Base-by-base conservation (phyloP, 179 eudicot genomes). In the Beta corolliflora region DNA sequence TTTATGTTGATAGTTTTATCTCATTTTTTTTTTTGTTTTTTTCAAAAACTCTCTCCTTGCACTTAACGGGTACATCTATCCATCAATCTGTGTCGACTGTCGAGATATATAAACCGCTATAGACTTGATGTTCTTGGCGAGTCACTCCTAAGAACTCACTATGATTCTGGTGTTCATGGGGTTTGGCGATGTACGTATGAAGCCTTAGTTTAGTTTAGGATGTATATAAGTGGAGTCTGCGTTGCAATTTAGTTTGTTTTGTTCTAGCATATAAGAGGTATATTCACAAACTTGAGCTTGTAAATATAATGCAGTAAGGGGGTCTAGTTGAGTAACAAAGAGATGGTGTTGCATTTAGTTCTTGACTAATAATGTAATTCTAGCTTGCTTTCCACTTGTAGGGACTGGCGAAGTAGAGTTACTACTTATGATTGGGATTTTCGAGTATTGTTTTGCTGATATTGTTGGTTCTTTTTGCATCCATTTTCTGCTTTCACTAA, bases 91-190 rank as follows among this genome's bases (percentile, higher is more conserved):
- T 3, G 18, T 15, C 45, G 44, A 59, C 3, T 36, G 41, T 36
- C 41, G 41, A 18, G 66, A 56, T 25, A 15, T 56, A 59, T 41
- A 36, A 7, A 36, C 31, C 12, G 13, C 9, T 36, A 36, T 65
- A 78, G 31, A 12, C 46, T 31, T 78, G 60, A 66, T 65, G 50
- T 64, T 77, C 14, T 77, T 77, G 72, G 13, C 9, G 61, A 46
- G 29, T 52, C 50, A 46, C 63, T 23, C 69, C 50, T 36, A 64
- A 66, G 46, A 31, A 29, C 5, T 46, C 19, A 66, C 11, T 19
- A n/a, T 19, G 65, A 60, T 60, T 60, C n/a, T 60, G 44, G 61
- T 29, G 60, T 77, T 63, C 9, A 25, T 77, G 19, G 55, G 16
- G 3, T 64, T 64, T 46, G n/a, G 15, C 5, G 70, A 76, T 50